phyloP scores from a whole-genome alignment of 139 green algal species.

The Nannochloris sp. region DNA sequence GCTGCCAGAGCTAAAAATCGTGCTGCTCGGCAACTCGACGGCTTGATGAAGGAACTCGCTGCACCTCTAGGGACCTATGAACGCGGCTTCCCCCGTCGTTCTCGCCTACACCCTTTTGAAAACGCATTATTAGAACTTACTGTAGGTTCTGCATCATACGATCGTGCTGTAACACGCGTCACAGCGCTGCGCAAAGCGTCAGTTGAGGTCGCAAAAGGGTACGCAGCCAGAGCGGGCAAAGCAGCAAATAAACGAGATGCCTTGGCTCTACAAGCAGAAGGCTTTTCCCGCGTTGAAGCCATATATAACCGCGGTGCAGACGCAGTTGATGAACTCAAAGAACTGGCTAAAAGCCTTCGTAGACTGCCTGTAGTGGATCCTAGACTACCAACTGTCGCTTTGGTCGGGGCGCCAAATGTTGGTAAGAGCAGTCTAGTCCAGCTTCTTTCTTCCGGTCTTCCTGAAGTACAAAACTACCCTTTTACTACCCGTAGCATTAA shows the following conservation, averaged over 20 bases:
- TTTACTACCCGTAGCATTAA: conserved; percentile 96
- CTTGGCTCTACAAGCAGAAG: conserved; percentile 48
- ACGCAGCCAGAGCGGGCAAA: conserved; percentile 45
- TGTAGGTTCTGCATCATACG: conserved; percentile 56
- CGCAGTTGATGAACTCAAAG: conserved; percentile 63
- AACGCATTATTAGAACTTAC: conserved; percentile 82
- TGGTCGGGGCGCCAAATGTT: conserved; percentile 89
- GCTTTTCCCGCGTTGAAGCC: conserved; percentile 45
- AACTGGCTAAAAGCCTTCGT: conserved; percentile 63
- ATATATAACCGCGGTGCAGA: conserved; percentile 28
- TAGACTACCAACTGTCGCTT: conserved; percentile 65
- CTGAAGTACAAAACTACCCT: conserved; percentile 94
- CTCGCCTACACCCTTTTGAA: conserved; percentile 85
- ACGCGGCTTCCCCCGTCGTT: conserved; percentile 53
- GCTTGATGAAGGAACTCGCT: conserved; percentile 59
- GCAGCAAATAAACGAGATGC: conserved; percentile 63
- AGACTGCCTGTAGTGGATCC: conserved; percentile 78
- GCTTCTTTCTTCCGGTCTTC: conserved; percentile 69
- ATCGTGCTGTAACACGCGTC: conserved; percentile 40
- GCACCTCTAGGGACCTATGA: conserved; percentile 46
- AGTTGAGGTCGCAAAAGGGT: conserved; percentile 65
- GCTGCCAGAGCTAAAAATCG: conserved; percentile 59
- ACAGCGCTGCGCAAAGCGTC: conserved; percentile 12
- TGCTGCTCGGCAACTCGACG: conserved; percentile 60
- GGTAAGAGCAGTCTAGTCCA: conserved; percentile 90